Conservation (phyloP, 441 rosid species). For the Sinapis alba region DNA sequence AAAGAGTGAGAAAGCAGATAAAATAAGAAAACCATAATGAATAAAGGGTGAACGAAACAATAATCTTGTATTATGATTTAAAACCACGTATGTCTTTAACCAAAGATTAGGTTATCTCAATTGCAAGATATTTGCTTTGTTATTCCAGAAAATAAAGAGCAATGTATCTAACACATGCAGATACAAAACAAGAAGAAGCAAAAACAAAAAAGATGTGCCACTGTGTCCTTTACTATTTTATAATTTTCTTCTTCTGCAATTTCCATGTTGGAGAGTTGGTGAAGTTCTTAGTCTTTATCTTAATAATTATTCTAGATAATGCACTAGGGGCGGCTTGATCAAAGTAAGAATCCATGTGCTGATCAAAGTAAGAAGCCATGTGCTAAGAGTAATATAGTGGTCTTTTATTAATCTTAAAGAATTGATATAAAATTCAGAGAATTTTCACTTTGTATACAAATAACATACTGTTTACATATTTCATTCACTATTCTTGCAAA, state of each 20-base stretch:
- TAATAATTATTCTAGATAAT: neutral
- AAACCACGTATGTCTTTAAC: no score
- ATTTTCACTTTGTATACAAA: neutral
- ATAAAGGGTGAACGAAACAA: no score
- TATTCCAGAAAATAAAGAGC: neutral
- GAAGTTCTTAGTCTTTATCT: neutral
- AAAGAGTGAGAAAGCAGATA: no score
- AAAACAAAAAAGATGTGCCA: constrained; percentile 4
- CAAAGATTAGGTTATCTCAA: no score
- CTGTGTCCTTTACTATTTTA: neutral
- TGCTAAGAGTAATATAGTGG: no score
- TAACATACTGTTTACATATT: no score
- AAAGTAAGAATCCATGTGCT: neutral
- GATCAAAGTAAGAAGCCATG: neutral
- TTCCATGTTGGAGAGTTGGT: neutral
- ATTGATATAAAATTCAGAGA: no score
- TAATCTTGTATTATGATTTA: no score
- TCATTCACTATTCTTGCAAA: no score
- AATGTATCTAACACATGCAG: neutral
- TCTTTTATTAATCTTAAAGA: no score
- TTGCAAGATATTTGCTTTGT: neutral
- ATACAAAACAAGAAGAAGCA: neutral
- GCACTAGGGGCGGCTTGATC: neutral
- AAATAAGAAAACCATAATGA: no score
- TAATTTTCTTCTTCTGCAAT: neutral